phyloP scores from a whole-genome alignment of 768 basidiomycete genomes.

The Dioszegia hungarica region DNA sequence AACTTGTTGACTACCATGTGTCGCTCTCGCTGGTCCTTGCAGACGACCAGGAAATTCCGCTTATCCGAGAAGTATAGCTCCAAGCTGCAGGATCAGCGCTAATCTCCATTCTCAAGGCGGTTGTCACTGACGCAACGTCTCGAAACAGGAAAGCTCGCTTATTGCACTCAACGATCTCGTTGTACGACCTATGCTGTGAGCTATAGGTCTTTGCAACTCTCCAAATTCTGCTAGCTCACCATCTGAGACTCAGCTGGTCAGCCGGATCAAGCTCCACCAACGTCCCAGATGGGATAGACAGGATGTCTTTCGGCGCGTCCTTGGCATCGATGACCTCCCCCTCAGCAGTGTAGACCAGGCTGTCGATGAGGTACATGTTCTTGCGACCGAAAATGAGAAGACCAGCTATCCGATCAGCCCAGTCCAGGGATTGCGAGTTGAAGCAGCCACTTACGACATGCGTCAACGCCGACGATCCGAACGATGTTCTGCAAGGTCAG shows the following conservation, averaged over 20 bases:
- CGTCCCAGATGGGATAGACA: conserved; percentile 74
- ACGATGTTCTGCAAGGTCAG: conserved; percentile 63
- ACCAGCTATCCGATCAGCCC: conserved; percentile 57
- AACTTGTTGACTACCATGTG: conserved; percentile 47
- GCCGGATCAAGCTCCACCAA: conserved; percentile 66
- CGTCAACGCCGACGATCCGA: conserved; percentile 82
- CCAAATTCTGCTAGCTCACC: conserved; percentile 54
- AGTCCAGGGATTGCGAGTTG: background rate
- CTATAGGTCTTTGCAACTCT: background rate
- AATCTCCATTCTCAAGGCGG: background rate
- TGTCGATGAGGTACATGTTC: conserved; percentile 85
- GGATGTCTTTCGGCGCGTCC: conserved; percentile 73
- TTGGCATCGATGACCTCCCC: conserved; percentile 83
- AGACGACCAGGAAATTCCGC: conserved; percentile 76
- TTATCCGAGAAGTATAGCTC: conserved; percentile 93
- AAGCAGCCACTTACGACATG: conserved; percentile 63
- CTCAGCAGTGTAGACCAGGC: conserved; percentile 75
- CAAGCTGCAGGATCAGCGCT: conserved; percentile 54
- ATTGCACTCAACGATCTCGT: conserved; percentile 70
- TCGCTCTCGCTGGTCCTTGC: conserved; percentile 64
- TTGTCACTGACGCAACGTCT: conserved; percentile 83
- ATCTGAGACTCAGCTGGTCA: conserved; percentile 74
- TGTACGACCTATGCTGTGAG: conserved; percentile 60
- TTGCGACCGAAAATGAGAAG: conserved; percentile 78
- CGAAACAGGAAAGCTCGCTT: conserved; percentile 83